Percentiles rank a stretch among this genome's conserved stretches.
phyloP scores from a whole-genome alignment of 2,329 filamentous ascomycete genomes.

The Drechslerella dactyloides region DNA sequence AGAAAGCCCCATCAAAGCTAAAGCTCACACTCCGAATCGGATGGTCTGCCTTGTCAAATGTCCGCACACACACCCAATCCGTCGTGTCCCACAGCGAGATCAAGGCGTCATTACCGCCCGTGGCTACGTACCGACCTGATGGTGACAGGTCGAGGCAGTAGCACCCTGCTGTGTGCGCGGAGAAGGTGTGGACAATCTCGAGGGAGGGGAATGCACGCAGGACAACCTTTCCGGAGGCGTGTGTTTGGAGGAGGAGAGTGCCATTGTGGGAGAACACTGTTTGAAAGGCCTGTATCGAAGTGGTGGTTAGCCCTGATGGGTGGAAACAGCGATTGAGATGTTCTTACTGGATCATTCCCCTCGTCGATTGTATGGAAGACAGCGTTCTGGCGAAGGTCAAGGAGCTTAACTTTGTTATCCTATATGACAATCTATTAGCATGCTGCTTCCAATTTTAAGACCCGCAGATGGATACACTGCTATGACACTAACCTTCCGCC shows the following conservation, averaged over 20 bases:
- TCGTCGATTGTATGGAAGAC: conserved; percentile 54
- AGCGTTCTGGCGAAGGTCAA: conserved; percentile 52
- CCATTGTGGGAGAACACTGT: conserved; percentile 63
- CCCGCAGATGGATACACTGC: background rate
- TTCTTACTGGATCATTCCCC: conserved; percentile 41
- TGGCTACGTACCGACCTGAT: conserved; percentile 62
- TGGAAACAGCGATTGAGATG: background rate
- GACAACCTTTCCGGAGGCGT: conserved; percentile 62
- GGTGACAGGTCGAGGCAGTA: conserved; percentile 62
- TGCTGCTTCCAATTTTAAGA: conserved; percentile 49
- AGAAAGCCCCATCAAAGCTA: conserved; percentile 64
- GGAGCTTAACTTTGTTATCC: conserved; percentile 55
- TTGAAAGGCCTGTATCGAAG: conserved; percentile 61
- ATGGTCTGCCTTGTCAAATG: conserved; percentile 60
- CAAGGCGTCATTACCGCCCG: conserved; percentile 63
- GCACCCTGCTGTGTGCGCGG: conserved; percentile 62
- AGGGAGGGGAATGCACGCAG: conserved; percentile 60
- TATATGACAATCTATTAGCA: conserved; percentile 55
- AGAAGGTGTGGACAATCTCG: conserved; percentile 59
- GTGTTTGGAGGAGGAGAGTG: conserved; percentile 62
- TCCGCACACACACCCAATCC: conserved; percentile 63
- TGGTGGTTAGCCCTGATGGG: conserved; percentile 33
- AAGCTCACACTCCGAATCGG: conserved; percentile 63
- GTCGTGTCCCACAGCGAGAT: conserved; percentile 65
- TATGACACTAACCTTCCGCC: conserved; percentile 60